Percentiles rank a stretch among this genome's conserved stretches.
Evolutionary conservation across 495 filamentous ascomycete species (phyloP).

Genomic region (Penicillium soppii): DNA sequence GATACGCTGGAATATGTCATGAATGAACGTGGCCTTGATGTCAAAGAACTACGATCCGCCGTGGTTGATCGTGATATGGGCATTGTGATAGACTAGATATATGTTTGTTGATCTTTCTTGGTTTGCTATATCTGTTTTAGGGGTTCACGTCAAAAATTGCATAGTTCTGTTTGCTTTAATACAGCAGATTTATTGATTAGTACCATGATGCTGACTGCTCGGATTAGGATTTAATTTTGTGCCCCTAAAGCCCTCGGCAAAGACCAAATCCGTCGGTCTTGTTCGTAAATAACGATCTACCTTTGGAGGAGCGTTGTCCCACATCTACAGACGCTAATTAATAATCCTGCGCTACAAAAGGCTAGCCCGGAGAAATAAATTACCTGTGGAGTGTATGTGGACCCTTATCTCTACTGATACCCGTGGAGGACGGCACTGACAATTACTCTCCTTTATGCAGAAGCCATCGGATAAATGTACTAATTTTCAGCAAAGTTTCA

Average conservation of each 20-base stretch:
- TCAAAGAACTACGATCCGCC: conserved; percentile 27
- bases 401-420: not conserved
- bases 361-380: conserved; percentile 1
- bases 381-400: conserved; percentile 9
- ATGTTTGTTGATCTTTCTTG: not conserved
- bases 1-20: conserved; percentile 49
- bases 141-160: not conserved
- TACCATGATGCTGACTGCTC: no score
- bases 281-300: not conserved
- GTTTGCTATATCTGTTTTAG: not conserved
- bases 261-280: not conserved
- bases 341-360: not conserved
- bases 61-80: conserved; percentile 32
- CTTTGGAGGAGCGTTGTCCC: not conserved
- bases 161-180: no score
- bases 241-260: not conserved
- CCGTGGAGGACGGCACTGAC: no score
- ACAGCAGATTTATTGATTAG: not conserved
- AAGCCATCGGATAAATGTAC: conserved; percentile 14
- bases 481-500: conserved; percentile 21
- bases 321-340: not conserved
- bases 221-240: no score
- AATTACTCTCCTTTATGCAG: not conserved
- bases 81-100: conserved; percentile 17
- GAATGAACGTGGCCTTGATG: conserved; percentile 41